Evolutionary conservation across 177 flowering plant genomes (phyloP).

Genomic region (Tripterygium wilfordii): DNA sequence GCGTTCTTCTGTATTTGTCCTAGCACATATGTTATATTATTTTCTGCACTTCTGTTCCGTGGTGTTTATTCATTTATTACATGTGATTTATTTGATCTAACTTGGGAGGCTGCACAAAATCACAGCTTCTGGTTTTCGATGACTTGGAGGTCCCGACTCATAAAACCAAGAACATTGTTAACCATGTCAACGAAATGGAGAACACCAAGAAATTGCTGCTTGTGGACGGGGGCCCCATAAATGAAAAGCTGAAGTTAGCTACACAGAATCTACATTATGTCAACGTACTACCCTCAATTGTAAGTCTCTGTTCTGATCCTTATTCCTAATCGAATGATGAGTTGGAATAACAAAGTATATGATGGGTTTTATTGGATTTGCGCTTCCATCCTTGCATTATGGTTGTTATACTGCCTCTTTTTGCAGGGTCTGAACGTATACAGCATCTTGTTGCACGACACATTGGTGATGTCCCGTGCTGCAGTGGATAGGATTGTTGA

Average conservation of each 20-base stretch:
- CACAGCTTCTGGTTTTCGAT: slow-evolving; percentile 84
- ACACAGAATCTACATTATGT: slow-evolving; percentile 87
- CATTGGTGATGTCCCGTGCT: slow-evolving; percentile 84
- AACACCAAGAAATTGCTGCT: slow-evolving; percentile 63
- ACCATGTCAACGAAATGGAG: slow-evolving; percentile 66
- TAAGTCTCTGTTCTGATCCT: too few species aligned
- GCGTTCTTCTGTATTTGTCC: too few species aligned
- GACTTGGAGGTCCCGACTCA: slow-evolving; percentile 78
- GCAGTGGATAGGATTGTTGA: slow-evolving; percentile 76
- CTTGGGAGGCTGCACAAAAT: slow-evolving; percentile 29
- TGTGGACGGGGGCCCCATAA: slow-evolving; percentile 78
- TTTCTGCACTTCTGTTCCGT: too few species aligned
- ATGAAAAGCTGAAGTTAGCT: slow-evolving; percentile 76
- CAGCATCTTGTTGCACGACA: slow-evolving; percentile 87
- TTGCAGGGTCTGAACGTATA: slow-evolving; percentile 91
- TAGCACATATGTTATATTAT: too few species aligned
- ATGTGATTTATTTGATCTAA: too few species aligned
- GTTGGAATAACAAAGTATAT: too few species aligned
- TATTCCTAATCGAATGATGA: too few species aligned
- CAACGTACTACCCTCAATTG: slow-evolving; percentile 88
- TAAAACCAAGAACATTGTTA: slow-evolving; percentile 88
- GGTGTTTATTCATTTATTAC: too few species aligned
- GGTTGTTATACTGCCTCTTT: too few species aligned
- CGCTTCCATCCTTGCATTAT: too few species aligned
- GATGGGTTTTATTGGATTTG: too few species aligned